phyloP scores from a whole-genome alignment of 1,284 basidiomycete species.

The Abortiporus biennis region DNA sequence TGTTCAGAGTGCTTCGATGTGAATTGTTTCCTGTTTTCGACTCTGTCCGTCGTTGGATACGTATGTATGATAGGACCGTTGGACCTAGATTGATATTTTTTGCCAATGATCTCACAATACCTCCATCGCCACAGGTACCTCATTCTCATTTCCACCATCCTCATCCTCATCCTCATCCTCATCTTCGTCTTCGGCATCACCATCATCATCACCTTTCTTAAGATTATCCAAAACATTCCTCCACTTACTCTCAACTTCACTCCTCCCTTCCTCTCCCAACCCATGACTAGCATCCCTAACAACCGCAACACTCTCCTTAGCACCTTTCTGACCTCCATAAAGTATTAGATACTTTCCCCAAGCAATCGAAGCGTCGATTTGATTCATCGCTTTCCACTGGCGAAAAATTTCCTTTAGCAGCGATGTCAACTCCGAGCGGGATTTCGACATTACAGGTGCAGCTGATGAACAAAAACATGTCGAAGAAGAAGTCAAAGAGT shows the following conservation, averaged over 20 bases:
- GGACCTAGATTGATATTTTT: too few species aligned
- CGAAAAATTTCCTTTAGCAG: not conserved
- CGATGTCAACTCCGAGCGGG: not conserved
- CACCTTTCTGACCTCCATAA: not conserved
- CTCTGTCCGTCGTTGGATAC: too few species aligned
- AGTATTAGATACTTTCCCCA: not conserved
- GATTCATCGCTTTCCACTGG: conserved; percentile 1
- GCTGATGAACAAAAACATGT: not conserved
- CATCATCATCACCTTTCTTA: conserved; percentile 8
- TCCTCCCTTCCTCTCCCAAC: conserved; percentile 14
- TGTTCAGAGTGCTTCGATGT: too few species aligned
- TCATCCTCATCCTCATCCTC: conserved; percentile 5
- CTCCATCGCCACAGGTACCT: not conserved
- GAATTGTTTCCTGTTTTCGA: too few species aligned
- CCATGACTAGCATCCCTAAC: conserved; percentile 18
- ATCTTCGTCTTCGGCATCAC: conserved; percentile 5
- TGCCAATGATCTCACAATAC: not conserved
- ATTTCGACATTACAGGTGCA: not conserved
- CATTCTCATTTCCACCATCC: conserved; percentile 7
- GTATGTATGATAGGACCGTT: too few species aligned
- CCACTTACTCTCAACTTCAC: conserved; percentile 22
- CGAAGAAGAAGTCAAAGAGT: not conserved
- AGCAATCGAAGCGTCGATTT: not conserved
- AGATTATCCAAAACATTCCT: conserved; percentile 11
- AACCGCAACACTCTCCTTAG: conserved; percentile 18